A percentile compares a stretch with the other conserved stretches of the same genome.
phyloP scores from a whole-genome alignment of 805 yeast species.

The Blastobotrys terrestris region DNA sequence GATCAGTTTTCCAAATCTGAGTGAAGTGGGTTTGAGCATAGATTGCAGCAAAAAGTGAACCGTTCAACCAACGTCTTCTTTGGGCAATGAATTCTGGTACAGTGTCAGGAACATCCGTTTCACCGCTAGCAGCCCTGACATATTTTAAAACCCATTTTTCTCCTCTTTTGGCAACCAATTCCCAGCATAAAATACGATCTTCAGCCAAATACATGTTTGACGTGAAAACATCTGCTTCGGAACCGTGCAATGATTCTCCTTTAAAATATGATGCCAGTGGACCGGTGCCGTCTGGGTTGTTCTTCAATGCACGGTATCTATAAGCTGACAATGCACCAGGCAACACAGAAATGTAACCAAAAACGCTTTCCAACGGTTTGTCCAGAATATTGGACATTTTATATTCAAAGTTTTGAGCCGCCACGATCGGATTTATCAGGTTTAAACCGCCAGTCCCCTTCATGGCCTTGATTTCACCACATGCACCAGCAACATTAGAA shows the following conservation, averaged over 20 bases:
- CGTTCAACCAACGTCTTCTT: constrained; percentile 97
- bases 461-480: constrained; percentile 95
- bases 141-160: constrained; percentile 87
- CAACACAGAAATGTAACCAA: constrained; percentile 87
- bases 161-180: constrained; percentile 76
- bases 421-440: constrained; percentile 83
- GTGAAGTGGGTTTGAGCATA: constrained; percentile 81
- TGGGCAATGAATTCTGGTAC: constrained; percentile 92
- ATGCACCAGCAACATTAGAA: constrained; percentile 97
- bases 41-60: constrained; percentile 94
- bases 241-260: constrained; percentile 65
- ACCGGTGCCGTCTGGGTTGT: constrained; percentile 87
- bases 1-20: constrained; percentile 85
- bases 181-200: constrained; percentile 95
- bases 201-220: constrained; percentile 98
- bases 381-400: constrained; percentile 95
- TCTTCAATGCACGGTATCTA: constrained; percentile 77
- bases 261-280: constrained; percentile 84
- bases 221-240: constrained; percentile 73
- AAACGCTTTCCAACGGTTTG: constrained; percentile 86
- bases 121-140: constrained; percentile 90
- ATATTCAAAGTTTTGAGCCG: constrained; percentile 94
- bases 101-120: constrained; percentile 94
- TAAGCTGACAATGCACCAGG: constrained; percentile 97
- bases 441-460: constrained; percentile 84